Conservation (phyloP, 148 eudicot genomes). For the Chenopodium quinoa region DNA sequence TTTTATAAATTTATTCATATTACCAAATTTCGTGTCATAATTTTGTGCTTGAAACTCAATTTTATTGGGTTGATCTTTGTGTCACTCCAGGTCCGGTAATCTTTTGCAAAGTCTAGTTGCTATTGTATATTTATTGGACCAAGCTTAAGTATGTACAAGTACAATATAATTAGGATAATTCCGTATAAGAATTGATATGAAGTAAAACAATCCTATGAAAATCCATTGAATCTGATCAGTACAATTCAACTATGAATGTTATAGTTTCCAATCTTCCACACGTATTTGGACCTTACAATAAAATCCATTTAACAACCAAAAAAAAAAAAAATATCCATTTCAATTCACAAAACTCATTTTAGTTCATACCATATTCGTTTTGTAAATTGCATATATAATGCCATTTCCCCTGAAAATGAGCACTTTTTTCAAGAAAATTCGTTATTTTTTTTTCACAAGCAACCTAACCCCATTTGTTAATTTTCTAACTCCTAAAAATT, state of each 20-base stretch:
- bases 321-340: background rate
- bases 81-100: too few relatives aligned
- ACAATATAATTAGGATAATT: background rate
- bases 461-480: slow-evolving; percentile 14
- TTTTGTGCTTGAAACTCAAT: too few relatives aligned
- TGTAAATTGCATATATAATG: slow-evolving; percentile 21
- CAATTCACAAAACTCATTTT: slow-evolving; percentile 8
- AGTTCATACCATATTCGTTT: slow-evolving; percentile 1
- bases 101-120: too few relatives aligned
- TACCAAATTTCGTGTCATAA: too few relatives aligned
- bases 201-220: background rate
- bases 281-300: background rate
- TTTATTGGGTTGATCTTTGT: too few relatives aligned
- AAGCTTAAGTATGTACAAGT: too few relatives aligned
- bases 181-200: too few relatives aligned
- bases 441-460: slow-evolving; percentile 13
- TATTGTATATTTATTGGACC: too few relatives aligned
- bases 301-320: background rate
- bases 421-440: slow-evolving; percentile 11
- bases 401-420: slow-evolving; percentile 31
- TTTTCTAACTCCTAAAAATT: too few relatives aligned
- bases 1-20: too few relatives aligned
- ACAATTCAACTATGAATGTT: background rate
- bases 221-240: background rate
- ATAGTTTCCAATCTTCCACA: background rate